Evolutionary conservation across 148 eudicot species (phyloP).

Genomic region (Spergularia marina): DNA sequence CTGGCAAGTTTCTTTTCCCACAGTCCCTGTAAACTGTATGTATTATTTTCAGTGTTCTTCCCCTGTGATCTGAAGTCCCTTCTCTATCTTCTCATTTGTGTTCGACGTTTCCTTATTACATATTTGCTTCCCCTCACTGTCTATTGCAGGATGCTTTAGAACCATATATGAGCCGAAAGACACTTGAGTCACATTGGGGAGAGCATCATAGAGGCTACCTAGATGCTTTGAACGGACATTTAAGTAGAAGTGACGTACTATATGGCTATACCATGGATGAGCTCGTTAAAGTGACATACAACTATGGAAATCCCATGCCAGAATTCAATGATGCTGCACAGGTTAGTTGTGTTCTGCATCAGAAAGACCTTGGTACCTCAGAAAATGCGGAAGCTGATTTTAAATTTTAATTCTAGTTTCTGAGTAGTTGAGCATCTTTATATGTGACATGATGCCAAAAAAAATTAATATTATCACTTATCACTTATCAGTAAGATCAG

Average conservation of each 20-base stretch:
- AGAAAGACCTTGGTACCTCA: not conserved
- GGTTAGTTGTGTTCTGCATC: slow-evolving; percentile 39
- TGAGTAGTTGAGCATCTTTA: slow-evolving; percentile 2
- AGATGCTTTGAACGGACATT: slow-evolving; percentile 69
- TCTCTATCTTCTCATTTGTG: not conserved
- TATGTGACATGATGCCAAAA: not conserved
- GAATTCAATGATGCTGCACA: slow-evolving; percentile 95
- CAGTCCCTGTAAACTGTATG: not conserved
- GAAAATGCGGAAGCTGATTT: not conserved
- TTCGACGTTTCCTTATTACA: not conserved
- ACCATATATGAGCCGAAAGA: slow-evolving; percentile 80
- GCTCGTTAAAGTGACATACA: slow-evolving; percentile 79
- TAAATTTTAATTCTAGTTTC: slow-evolving; percentile 10
- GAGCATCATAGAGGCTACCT: slow-evolving; percentile 72
- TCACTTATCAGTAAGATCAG: not conserved
- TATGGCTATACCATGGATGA: slow-evolving; percentile 90
- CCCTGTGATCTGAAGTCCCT: not conserved
- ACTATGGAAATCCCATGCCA: slow-evolving; percentile 80
- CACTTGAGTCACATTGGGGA: slow-evolving; percentile 87
- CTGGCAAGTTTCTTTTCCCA: not conserved
- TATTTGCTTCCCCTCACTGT: not conserved
- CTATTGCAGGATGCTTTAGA: slow-evolving; percentile 80
- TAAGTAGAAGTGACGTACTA: slow-evolving; percentile 61
- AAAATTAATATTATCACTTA: not conserved
- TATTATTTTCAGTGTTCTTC: not conserved